A percentile compares a stretch with the other conserved stretches of the same genome.
Evolutionary conservation across 208 protist species (phyloP).

Genomic region (Endotrypanum monterogeii): DNA sequence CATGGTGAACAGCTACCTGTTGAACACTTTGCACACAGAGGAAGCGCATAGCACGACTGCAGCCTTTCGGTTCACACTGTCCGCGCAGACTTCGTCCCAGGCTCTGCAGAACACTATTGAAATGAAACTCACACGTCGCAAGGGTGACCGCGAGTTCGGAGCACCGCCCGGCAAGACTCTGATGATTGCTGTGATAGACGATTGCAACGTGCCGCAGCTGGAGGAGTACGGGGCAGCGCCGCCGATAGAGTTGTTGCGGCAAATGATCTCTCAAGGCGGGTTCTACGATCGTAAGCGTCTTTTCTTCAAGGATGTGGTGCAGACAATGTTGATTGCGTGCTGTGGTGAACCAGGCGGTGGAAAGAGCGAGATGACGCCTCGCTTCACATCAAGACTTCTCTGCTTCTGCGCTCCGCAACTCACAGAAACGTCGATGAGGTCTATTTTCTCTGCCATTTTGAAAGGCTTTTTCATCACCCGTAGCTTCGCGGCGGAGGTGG

Average conservation of each 20-base stretch:
- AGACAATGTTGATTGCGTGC: conserved; percentile 86
- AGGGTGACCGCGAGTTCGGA: conserved; percentile 83
- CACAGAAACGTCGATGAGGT: conserved; percentile 73
- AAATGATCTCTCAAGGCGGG: conserved; percentile 91
- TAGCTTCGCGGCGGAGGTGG: conserved; percentile 46
- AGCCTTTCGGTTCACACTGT: conserved; percentile 88
- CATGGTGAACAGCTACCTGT: conserved; percentile 80
- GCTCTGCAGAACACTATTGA: conserved; percentile 94
- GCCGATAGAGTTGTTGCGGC: conserved; percentile 94
- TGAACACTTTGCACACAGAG: conserved; percentile 66
- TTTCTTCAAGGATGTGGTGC: conserved; percentile 92
- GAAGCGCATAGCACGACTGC: conserved; percentile 67
- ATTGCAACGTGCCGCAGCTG: conserved; percentile 95
- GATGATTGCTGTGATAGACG: conserved; percentile 94
- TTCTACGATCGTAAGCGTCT: conserved; percentile 92
- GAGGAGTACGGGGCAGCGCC: conserved; percentile 95
- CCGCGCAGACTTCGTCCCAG: conserved; percentile 90
- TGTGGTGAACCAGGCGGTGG: conserved; percentile 96
- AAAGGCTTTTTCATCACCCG: conserved; percentile 69
- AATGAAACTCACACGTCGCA: conserved; percentile 92
- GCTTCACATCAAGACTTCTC: conserved; percentile 92
- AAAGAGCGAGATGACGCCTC: conserved; percentile 91
- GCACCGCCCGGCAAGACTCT: conserved; percentile 79
- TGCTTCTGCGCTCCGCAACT: conserved; percentile 93
- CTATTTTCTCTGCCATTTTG: conserved; percentile 96